Conservation (phyloP, 768 basidiomycete genomes). For the Hygrocybe punicea region DNA sequence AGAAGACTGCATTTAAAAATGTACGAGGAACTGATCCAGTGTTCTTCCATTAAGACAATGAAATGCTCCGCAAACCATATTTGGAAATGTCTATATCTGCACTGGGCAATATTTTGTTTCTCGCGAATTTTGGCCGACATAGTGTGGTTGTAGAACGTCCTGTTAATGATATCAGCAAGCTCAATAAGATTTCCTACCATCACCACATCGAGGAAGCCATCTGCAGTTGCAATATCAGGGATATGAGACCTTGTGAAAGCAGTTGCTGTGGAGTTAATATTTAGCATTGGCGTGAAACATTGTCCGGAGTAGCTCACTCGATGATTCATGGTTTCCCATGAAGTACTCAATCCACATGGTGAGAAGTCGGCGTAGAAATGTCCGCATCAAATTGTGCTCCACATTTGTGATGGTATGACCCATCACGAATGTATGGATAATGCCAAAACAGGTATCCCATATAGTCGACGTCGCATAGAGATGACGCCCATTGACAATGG, state of each 20-base stretch:
- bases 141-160: background rate
- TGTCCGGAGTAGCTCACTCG: background rate
- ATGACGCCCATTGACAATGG: background rate
- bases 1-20: too few relatives aligned
- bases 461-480: background rate
- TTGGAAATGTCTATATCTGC: background rate
- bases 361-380: background rate
- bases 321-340: background rate
- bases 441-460: background rate
- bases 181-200: background rate
- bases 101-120: background rate
- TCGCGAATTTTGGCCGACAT: background rate
- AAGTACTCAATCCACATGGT: background rate
- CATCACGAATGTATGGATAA: background rate
- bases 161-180: background rate
- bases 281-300: background rate
- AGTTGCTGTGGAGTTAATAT: background rate
- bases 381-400: background rate
- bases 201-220: background rate
- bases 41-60: too few relatives aligned
- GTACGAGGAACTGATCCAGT: too few relatives aligned
- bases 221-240: background rate
- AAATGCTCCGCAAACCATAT: background rate
- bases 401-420: background rate
- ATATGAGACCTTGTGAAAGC: background rate